Evolutionary conservation across 345 rosid genomes (phyloP), one percentile per base, ranked within the genome.

Genomic region (Boechera retrofracta): DNA sequence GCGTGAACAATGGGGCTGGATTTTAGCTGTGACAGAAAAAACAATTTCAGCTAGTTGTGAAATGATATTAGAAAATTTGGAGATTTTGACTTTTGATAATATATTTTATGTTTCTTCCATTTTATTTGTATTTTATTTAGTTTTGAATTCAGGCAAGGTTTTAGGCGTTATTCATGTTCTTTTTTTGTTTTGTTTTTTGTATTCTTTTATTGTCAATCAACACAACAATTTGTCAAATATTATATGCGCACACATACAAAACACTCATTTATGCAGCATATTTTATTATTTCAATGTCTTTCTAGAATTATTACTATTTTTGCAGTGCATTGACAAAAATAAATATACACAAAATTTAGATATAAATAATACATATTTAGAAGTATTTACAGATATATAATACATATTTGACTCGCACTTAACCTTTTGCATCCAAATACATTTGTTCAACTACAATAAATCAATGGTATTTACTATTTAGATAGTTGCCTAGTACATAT

Each of bases 161-260:
- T 68, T 24, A 54, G 52, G 51, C 26, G 12, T 12, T 69, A 69
- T 54, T 69, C 51, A 54, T 26, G 11, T 54, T 38, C 2, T 68
- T 8, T 10, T 38, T 13, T 4, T 13, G 5, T 44, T 44, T 66
- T 10, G 1, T 33, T 33, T 10, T 28, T 29, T 29, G 13, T n/a
- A 47, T 21, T 45, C 1, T 18, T 67, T 11, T 21, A 8, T 24
- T 52, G 51, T 26, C 36, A 36, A 7, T 2, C 21, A 53, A 53
- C 61, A 53, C 24, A 7, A 69, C 73, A 69, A 41, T 39, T 69
- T 69, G 73, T 54, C 36, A 41, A 53, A 54, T 69, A 69, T 53
- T 54, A 51, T 35, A 67, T 67, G 60, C 15, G 21, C 21, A 7
- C 11, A 62, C 51, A 26, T 11, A 41, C 21, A 41, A 7, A 26